Evolutionary conservation across 1,139 yeast species (phyloP), one percentile per base, ranked within the genome.

Genomic region (Pichia sp.): DNA sequence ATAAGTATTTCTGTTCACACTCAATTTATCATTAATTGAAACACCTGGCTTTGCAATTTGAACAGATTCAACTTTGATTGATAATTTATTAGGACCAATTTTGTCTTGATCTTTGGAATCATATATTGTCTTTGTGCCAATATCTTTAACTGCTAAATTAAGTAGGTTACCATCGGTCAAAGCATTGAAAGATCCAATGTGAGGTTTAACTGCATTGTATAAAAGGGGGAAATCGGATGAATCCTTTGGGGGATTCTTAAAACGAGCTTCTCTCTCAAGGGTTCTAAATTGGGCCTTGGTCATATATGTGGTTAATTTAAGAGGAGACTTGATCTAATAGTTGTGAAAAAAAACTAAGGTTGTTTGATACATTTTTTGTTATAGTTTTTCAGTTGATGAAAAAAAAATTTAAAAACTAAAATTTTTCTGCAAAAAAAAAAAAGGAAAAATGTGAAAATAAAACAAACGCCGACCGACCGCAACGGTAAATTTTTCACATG

Each of bases 161-260:
- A 92, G 73, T 41, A 92, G 69, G 5, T 97, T 97, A 34, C 92
- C 95, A 51, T 86, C 95, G 38, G 95, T 85, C 50, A 92, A 74
- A 15, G 97, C 97, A 72, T 92, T 85, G 74, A 92, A 92, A 2
- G 98, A 92, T 11, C 96, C 97, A 51, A 94, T 77, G 65, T 92
- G 99, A 13, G 98, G 99, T 51, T 80, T 80, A 37, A 92, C 94
- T 13, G 98, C 97, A 53, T 87, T 95, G 51, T 78, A 77, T 41
- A 94, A 75, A 44, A 89, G 70, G 8, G 97, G 96, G 61, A 71
- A 92, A 2, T 88, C 87, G 25, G 87, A 74, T 62, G 85, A 78
- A 59, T 86, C 95, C 69, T 80, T 82, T 45, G 97, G 95, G 39
- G 98, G 98, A 63, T 86, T 81, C 58, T 79, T 77, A 70, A 88